phyloP scores from a whole-genome alignment of 1,139 yeast species.

The Suhomyces panamericanus region DNA sequence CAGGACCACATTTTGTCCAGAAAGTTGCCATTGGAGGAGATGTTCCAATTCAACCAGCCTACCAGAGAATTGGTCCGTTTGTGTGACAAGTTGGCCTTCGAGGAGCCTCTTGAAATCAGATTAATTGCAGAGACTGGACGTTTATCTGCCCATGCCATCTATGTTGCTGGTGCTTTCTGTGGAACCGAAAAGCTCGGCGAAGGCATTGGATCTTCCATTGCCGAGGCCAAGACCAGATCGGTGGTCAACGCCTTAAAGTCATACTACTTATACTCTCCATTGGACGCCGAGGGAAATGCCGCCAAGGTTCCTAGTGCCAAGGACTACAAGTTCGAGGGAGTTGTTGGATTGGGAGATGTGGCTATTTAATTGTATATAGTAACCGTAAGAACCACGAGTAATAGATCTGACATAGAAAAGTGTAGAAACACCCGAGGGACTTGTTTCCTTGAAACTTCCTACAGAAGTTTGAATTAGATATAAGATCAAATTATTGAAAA shows the following conservation, averaged over 20 bases:
- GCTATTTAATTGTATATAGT: conserved; percentile 32
- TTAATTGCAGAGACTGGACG: conserved; percentile 94
- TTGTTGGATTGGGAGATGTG: conserved; percentile 57
- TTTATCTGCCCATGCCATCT: conserved; percentile 77
- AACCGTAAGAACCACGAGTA: conserved; percentile 1
- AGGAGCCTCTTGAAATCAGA: conserved; percentile 71
- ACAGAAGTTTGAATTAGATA: too few species aligned
- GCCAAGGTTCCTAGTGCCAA: conserved; percentile 62
- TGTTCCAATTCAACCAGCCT: conserved; percentile 84
- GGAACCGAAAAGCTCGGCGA: conserved; percentile 87
- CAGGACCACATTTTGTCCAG: conserved; percentile 73
- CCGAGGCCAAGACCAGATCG: conserved; percentile 91
- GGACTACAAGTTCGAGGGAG: conserved; percentile 45
- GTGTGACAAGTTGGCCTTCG: conserved; percentile 75
- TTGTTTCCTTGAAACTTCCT: too few species aligned
- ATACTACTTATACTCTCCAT: conserved; percentile 88
- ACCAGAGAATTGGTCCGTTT: conserved; percentile 79
- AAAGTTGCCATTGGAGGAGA: conserved; percentile 66
- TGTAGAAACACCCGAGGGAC: too few species aligned
- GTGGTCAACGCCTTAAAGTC: conserved; percentile 87
- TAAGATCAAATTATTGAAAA: too few species aligned
- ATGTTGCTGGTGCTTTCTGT: conserved; percentile 86
- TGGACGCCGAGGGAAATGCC: conserved; percentile 42
- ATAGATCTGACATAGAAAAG: background rate
- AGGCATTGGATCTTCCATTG: conserved; percentile 89